phyloP scores from a whole-genome alignment of 345 rosid genomes.

The Salix udensis region DNA sequence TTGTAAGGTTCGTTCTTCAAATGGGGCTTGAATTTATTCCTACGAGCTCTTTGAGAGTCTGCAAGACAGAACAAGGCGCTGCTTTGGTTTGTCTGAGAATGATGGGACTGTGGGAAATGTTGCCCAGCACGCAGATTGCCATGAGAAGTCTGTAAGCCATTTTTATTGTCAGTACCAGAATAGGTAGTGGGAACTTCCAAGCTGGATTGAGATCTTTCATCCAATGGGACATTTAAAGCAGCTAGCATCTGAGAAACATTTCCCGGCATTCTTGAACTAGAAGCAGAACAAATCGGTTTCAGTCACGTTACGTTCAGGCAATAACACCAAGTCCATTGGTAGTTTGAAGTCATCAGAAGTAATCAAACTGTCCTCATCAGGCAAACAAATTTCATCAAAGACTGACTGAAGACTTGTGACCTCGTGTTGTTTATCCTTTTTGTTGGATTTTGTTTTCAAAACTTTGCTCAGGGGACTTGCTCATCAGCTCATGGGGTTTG shows the following conservation, averaged over 20 bases:
- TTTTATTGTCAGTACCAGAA: conserved; percentile 1
- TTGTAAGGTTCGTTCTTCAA: neutral
- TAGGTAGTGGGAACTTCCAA: neutral
- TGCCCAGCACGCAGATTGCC: neutral
- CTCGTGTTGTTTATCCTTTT: conserved; percentile 4
- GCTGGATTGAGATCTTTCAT: neutral
- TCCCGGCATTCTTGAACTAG: conserved; percentile 4
- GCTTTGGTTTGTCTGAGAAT: conserved; percentile 13
- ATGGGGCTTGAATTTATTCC: neutral
- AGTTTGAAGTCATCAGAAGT: conserved; percentile 21
- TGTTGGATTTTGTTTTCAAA: conserved; percentile 8
- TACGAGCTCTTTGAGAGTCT: no score
- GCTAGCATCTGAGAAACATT: neutral
- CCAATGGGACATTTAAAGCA: neutral
- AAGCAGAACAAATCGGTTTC: conserved; percentile 5
- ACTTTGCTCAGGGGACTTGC: neutral
- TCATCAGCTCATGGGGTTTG: neutral
- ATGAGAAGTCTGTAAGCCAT: conserved; percentile 1
- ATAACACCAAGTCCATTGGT: conserved; percentile 9
- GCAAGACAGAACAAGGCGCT: conserved; percentile 1
- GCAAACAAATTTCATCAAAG: conserved; percentile 27
- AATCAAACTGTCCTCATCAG: conserved; percentile 41
- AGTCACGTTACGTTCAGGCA: conserved; percentile 4
- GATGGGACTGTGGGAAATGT: conserved; percentile 6
- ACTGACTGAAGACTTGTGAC: neutral